Evolutionary conservation across 257 asterid genomes (phyloP).

Genomic region (Solanum ossicruentum): DNA sequence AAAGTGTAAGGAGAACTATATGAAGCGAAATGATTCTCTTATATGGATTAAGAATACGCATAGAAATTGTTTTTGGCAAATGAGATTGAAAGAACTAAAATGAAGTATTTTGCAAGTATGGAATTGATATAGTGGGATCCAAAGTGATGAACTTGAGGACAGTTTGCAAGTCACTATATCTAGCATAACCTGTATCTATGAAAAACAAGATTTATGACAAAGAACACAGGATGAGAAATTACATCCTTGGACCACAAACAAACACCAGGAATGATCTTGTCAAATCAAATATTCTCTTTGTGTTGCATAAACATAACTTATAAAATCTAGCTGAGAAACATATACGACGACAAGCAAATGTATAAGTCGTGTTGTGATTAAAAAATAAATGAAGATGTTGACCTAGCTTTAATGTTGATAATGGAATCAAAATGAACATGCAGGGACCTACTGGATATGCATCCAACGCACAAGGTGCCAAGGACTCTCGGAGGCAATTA

Average conservation of each 20-base stretch:
- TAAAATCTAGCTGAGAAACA: background rate
- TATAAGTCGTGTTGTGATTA: background rate
- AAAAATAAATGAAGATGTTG: background rate
- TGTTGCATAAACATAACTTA: background rate
- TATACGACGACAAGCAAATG: background rate
- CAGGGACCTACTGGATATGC: conserved; percentile 71
- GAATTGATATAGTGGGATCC: background rate
- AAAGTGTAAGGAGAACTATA: background rate
- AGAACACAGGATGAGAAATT: background rate
- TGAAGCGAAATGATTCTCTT: background rate
- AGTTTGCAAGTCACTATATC: background rate
- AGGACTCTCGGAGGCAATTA: conserved; percentile 55
- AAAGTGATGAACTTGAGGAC: background rate
- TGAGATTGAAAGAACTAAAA: background rate
- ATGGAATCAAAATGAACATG: background rate
- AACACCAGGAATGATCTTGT: background rate
- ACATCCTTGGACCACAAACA: background rate
- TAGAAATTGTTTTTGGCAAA: background rate
- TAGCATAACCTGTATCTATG: background rate
- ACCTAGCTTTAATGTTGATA: background rate
- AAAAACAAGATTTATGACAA: background rate
- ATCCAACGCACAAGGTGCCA: conserved; percentile 92
- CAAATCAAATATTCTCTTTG: background rate
- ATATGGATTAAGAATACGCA: background rate
- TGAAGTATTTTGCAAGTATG: background rate